phyloP scores from a whole-genome alignment of 495 filamentous ascomycete species.

The Neurospora sp. region DNA sequence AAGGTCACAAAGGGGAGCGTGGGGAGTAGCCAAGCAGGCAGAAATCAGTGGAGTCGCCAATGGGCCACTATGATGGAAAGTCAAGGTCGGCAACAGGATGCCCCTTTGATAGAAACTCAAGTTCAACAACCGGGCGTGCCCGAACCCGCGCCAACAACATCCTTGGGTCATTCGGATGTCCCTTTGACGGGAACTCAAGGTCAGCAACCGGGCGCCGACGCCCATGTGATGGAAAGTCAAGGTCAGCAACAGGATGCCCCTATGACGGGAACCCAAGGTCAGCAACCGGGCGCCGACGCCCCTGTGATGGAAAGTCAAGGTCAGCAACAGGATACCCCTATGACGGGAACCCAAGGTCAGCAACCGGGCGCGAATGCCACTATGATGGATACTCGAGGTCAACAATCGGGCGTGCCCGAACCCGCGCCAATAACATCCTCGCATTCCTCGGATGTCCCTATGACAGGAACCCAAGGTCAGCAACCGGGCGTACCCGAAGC shows the following conservation, averaged over 20 bases:
- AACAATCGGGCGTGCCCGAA: background rate
- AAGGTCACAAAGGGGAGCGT: too few relatives aligned
- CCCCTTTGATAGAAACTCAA: background rate
- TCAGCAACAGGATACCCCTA: background rate
- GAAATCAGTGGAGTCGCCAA: too few relatives aligned
- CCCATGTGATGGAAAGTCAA: background rate
- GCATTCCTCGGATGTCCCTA: background rate
- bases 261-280: background rate
- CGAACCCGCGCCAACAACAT: background rate
- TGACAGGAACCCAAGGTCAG: background rate
- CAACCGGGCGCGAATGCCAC: background rate
- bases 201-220: background rate
- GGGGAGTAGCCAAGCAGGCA: too few relatives aligned
- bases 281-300: background rate
- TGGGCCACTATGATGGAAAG: background rate
- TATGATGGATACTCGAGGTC: background rate
- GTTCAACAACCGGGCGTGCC: background rate
- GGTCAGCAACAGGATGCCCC: background rate
- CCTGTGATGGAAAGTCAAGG: background rate
- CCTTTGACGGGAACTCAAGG: background rate
- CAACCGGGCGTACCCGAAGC: background rate
- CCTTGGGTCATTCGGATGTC: background rate
- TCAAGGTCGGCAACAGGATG: too few relatives aligned
- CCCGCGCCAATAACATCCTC: background rate
- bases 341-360: background rate